phyloP scores from a whole-genome alignment of 345 rosid species.

The Brassica juncea region DNA sequence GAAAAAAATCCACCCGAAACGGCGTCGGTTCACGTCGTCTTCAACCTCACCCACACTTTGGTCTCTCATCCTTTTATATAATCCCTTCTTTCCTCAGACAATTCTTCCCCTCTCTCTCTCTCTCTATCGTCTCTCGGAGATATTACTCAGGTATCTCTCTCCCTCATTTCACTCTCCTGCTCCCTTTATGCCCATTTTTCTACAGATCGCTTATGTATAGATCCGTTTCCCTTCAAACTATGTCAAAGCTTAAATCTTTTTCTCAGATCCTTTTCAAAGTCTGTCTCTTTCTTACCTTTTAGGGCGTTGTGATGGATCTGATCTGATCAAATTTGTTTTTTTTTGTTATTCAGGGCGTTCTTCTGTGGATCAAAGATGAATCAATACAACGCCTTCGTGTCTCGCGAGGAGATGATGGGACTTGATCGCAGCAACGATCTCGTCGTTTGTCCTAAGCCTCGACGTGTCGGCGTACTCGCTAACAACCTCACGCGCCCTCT shows the following conservation, averaged over 20 bases:
- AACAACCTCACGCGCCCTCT: conserved; percentile 51
- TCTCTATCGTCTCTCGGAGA: neutral
- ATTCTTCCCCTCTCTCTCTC: conserved; percentile 40
- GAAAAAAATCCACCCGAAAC: neutral
- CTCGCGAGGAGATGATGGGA: conserved; percentile 61
- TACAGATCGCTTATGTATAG: conserved; percentile 9
- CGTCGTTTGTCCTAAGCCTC: conserved; percentile 89
- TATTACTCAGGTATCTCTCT: neutral
- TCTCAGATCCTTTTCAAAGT: conserved; percentile 12
- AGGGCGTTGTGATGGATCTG: neutral
- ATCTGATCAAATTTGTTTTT: conserved; percentile 1
- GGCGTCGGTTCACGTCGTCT: conserved; percentile 41
- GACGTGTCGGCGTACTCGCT: conserved; percentile 60
- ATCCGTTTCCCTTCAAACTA: neutral
- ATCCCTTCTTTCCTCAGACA: conserved; percentile 33
- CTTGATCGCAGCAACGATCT: conserved; percentile 47
- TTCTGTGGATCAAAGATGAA: conserved; percentile 65
- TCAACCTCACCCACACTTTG: conserved; percentile 40
- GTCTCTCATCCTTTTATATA: conserved; percentile 31
- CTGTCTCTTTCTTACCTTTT: neutral
- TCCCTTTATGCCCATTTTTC: neutral
- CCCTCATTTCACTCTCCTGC: conserved; percentile 17
- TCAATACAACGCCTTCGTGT: conserved; percentile 65
- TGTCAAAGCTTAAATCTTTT: neutral
- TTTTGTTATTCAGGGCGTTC: conserved; percentile 50